Conservation (phyloP, 148 eudicot genomes). For the Fagopyrum homotropicum region DNA sequence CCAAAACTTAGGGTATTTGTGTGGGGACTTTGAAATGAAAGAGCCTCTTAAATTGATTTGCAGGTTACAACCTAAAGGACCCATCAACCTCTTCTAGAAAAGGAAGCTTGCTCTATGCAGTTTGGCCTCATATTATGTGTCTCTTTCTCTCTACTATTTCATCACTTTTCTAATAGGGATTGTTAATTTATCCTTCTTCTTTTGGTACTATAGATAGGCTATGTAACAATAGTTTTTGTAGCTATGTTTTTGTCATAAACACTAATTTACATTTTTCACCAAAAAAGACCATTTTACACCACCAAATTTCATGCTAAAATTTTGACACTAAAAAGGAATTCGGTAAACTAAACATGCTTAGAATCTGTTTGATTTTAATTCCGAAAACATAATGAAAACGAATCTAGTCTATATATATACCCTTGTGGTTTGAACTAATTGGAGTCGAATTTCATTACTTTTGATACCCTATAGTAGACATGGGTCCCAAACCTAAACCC, state of each 20-base stretch:
- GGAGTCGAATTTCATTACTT: too few relatives aligned
- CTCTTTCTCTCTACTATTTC: not conserved
- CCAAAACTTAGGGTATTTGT: not conserved
- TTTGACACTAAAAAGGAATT: too few relatives aligned
- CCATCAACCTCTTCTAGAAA: not conserved
- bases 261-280: not conserved
- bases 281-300: too few relatives aligned
- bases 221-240: not conserved
- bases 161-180: not conserved
- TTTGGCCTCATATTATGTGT: not conserved
- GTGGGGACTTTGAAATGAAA: constrained; percentile 6
- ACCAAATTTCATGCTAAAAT: too few relatives aligned
- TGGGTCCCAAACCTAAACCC: too few relatives aligned
- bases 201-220: not conserved
- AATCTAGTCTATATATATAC: too few relatives aligned
- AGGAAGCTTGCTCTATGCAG: not conserved
- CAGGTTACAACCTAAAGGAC: not conserved
- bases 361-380: too few relatives aligned
- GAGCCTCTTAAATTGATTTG: not conserved
- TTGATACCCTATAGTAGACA: too few relatives aligned
- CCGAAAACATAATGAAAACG: too few relatives aligned
- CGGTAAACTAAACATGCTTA: too few relatives aligned
- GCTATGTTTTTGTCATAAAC: not conserved
- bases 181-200: not conserved
- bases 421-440: too few relatives aligned